Evolutionary conservation across 2,329 filamentous ascomycete genomes (phyloP).

Genomic region (Coniella lustricola): DNA sequence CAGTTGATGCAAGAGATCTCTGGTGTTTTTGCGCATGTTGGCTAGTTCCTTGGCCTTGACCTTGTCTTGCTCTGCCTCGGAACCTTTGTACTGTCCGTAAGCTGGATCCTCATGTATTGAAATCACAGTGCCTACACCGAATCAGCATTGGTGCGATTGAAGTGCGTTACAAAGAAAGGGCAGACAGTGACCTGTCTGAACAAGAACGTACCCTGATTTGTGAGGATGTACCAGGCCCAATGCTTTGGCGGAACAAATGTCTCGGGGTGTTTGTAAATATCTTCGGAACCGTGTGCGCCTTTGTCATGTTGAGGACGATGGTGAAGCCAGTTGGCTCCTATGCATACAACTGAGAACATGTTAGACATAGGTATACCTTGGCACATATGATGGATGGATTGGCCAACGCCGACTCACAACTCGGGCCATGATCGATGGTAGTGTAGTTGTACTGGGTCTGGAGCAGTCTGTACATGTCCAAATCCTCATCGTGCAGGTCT

Average conservation of each 20-base stretch:
- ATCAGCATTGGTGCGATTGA: conserved; percentile 13
- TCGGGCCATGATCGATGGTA: conserved; percentile 60
- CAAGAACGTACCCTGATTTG: conserved; percentile 48
- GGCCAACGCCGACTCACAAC: conserved; percentile 38
- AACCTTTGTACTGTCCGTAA: conserved; percentile 23
- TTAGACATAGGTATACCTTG: not conserved
- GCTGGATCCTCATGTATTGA: conserved; percentile 57
- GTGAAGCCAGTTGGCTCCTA: conserved; percentile 63
- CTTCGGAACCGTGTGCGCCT: not conserved
- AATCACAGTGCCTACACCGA: conserved; percentile 52
- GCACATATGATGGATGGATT: conserved; percentile 16
- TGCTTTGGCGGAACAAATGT: conserved; percentile 33
- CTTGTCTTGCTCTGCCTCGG: conserved; percentile 19
- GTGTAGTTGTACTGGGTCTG: conserved; percentile 71
- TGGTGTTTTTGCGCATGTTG: conserved; percentile 32
- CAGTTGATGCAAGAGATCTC: conserved; percentile 31
- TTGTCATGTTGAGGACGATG: conserved; percentile 25
- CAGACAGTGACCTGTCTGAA: too few relatives aligned
- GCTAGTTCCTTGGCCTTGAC: conserved; percentile 22
- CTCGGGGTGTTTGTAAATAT: conserved; percentile 2
- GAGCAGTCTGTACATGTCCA: conserved; percentile 44
- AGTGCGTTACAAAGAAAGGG: too few relatives aligned
- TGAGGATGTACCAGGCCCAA: conserved; percentile 68
- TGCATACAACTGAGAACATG: conserved; percentile 48
- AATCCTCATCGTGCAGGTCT: conserved; percentile 18